These are phyloP conservation scores for Tulasnella sp. DNA, from an alignment of 768 basidiomycete species.

Conservation along the genomic window DNA sequence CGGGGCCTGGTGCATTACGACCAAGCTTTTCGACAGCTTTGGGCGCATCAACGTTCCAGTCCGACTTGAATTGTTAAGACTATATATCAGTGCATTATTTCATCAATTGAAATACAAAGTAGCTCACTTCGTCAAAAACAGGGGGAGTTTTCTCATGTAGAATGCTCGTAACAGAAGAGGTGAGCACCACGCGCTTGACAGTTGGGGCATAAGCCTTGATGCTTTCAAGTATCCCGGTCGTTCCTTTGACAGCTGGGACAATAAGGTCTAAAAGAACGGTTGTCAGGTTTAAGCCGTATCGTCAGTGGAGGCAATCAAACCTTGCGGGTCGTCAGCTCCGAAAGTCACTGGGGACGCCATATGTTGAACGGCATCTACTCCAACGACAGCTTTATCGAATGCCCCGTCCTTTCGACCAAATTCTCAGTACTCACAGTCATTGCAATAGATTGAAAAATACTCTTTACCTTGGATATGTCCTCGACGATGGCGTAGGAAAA, in stretches of 20 bases:
- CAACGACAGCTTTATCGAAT: constrained; percentile 38
- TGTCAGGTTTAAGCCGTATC: neutral
- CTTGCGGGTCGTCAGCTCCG: constrained; percentile 24
- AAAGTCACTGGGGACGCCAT: constrained; percentile 31
- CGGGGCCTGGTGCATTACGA: constrained; percentile 24
- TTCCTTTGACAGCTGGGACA: constrained; percentile 35
- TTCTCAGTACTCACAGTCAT: constrained; percentile 22
- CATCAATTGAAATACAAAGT: neutral
- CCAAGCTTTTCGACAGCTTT: constrained; percentile 30
- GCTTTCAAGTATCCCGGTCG: constrained; percentile 31
- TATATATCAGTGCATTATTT: neutral
- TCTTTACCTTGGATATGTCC: constrained; percentile 33
- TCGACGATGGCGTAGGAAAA: constrained; percentile 19
- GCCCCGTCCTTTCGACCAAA: constrained; percentile 25
- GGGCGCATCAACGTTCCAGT: constrained; percentile 32
- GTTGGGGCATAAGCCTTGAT: constrained; percentile 27
- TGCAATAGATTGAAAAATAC: neutral
- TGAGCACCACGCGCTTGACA: constrained; percentile 34
- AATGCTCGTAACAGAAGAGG: constrained; percentile 33
- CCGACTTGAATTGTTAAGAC: constrained; percentile 16
- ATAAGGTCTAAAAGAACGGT: constrained; percentile 28
- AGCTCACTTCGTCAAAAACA: constrained; percentile 8
- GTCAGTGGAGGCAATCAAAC: neutral
- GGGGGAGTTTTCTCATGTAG: constrained; percentile 14
- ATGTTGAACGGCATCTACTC: constrained; percentile 33